These are phyloP conservation scores for Osmanthus fragrans DNA, from an alignment of 257 asterid species.

Conservation along the genomic window DNA sequence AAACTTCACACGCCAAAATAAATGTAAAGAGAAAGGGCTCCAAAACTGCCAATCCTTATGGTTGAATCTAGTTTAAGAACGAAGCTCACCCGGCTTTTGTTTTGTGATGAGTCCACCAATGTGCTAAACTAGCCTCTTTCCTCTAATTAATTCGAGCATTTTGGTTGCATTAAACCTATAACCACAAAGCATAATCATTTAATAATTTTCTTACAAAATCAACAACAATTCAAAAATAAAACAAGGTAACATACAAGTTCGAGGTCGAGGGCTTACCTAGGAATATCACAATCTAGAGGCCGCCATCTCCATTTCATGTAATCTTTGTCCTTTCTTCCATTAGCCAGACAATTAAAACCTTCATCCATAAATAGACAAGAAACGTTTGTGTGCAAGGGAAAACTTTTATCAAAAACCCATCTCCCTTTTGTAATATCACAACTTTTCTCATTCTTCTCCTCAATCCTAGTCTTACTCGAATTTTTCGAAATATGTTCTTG, in stretches of 20 bases:
- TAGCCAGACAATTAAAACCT: conserved; percentile 76
- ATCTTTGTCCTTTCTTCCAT: conserved; percentile 70
- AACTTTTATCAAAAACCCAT: conserved; percentile 77
- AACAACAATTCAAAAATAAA: neutral
- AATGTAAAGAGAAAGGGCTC: neutral
- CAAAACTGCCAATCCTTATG: neutral
- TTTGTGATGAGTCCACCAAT: conserved; percentile 93
- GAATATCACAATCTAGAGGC: conserved; percentile 78
- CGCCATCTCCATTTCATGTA: conserved; percentile 98
- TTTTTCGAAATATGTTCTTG: conserved; percentile 13
- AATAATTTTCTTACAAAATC: too few species aligned
- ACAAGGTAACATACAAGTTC: neutral
- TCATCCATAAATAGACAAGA: conserved; percentile 87
- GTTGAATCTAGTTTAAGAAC: neutral
- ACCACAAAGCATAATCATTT: too few species aligned
- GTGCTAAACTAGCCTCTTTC: conserved; percentile 91
- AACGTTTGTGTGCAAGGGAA: conserved; percentile 68
- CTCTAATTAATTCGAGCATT: conserved; percentile 78
- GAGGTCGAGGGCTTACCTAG: conserved; percentile 50
- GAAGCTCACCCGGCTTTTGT: conserved; percentile 78
- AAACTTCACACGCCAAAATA: too few species aligned
- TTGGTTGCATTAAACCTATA: conserved; percentile 72
- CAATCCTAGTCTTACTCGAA: conserved; percentile 15
- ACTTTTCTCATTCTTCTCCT: conserved; percentile 23
- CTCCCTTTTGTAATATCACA: conserved; percentile 74